Percentiles rank a stretch among this genome's conserved stretches.
Evolutionary conservation across 805 yeast genomes (phyloP).

Genomic region (Kodamaea kaohsiungensis): DNA sequence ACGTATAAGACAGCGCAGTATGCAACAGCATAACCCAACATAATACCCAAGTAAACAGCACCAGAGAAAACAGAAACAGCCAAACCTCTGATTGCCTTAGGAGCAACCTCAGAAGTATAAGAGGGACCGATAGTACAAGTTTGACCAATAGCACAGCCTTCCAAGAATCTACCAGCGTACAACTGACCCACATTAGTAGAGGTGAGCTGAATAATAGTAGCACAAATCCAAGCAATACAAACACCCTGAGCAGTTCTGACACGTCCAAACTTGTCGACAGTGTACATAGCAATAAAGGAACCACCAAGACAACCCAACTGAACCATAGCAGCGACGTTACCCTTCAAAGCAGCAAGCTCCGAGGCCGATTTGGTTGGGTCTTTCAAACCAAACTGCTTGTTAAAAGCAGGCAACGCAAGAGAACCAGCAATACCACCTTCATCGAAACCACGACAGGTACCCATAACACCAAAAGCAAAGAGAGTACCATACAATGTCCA

Average conservation of each 20-base stretch:
- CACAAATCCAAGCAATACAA: conserved; percentile 28
- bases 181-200: conserved; percentile 26
- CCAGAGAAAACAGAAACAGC: conserved; percentile 38
- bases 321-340: conserved; percentile 32
- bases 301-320: conserved; percentile 43
- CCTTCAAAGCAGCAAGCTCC: conserved; percentile 24
- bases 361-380: conserved; percentile 15
- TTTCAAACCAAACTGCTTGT: conserved; percentile 32
- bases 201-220: conserved; percentile 32
- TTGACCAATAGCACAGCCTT: conserved; percentile 37
- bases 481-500: conserved; percentile 45
- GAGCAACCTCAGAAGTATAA: conserved; percentile 35
- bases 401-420: conserved; percentile 32
- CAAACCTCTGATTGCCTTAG: conserved; percentile 39
- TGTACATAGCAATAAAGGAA: conserved; percentile 31
- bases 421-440: conserved; percentile 44
- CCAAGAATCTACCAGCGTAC: conserved; percentile 37
- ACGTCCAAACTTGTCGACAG: conserved; percentile 47
- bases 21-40: conserved; percentile 50
- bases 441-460: conserved; percentile 41
- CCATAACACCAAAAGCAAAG: conserved; percentile 51
- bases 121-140: conserved; percentile 39
- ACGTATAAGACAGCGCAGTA: conserved; percentile 50
- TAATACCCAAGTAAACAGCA: conserved; percentile 39
- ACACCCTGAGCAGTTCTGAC: conserved; percentile 31